Evolutionary conservation across 106 monocot species (phyloP).

Genomic region (Xerophyta viscosa): DNA sequence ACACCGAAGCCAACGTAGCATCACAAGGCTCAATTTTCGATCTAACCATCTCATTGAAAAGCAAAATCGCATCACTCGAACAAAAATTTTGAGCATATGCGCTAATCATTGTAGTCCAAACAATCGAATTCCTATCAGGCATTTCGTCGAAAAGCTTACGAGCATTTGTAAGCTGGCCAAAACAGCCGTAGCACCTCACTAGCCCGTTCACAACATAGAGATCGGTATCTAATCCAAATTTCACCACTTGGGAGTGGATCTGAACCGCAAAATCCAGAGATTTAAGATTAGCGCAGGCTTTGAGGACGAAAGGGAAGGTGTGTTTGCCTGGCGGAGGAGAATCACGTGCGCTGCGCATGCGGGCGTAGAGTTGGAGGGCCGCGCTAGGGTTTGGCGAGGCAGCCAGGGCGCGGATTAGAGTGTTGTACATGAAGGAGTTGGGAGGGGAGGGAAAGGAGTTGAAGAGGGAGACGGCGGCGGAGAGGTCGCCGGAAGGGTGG

Average conservation of each 20-base stretch:
- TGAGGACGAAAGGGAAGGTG: slow-evolving; percentile 84
- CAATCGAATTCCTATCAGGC: slow-evolving; percentile 53
- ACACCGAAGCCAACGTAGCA: slow-evolving; percentile 46
- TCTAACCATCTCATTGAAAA: slow-evolving; percentile 39
- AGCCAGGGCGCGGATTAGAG: slow-evolving; percentile 60
- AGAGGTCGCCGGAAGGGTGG: slow-evolving; percentile 36
- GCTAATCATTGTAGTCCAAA: slow-evolving; percentile 69
- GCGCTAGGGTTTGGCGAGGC: slow-evolving; percentile 22
- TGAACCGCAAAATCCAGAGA: slow-evolving; percentile 18
- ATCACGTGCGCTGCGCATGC: slow-evolving; percentile 25
- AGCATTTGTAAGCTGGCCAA: slow-evolving; percentile 41
- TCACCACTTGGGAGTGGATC: slow-evolving; percentile 41
- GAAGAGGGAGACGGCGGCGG: slow-evolving; percentile 42
- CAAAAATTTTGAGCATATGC: slow-evolving; percentile 37
- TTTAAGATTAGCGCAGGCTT: slow-evolving; percentile 27
- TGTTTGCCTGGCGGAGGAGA: slow-evolving; percentile 52
- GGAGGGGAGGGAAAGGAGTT: slow-evolving; percentile 26
- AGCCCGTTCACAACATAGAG: slow-evolving; percentile 45
- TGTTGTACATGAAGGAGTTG: slow-evolving; percentile 92
- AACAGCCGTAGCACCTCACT: slow-evolving; percentile 28
- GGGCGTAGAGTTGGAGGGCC: slow-evolving; percentile 32
- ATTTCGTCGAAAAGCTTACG: slow-evolving; percentile 41
- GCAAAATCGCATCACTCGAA: slow-evolving; percentile 21
- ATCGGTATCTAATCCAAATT: slow-evolving; percentile 38
- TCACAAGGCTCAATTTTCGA: slow-evolving; percentile 35